These are phyloP conservation scores for Dacryopinax primogenitus DNA, from an alignment of 768 basidiomycete genomes.

Conservation along the genomic window DNA sequence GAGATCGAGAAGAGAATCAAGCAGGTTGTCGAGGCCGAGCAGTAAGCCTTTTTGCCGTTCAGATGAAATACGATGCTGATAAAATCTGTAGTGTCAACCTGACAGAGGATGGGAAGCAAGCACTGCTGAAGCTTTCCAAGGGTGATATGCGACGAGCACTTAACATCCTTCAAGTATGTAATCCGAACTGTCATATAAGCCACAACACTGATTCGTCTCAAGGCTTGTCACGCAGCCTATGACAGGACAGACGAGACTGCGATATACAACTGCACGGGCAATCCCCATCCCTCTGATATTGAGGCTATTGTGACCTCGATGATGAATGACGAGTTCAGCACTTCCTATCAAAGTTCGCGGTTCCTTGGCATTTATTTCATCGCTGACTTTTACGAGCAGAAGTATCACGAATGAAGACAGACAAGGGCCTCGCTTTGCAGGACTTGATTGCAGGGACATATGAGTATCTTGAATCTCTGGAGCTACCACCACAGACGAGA, in stretches of 20 bases:
- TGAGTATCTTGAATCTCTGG: slow-evolving; percentile 77
- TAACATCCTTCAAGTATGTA: slow-evolving; percentile 66
- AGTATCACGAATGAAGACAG: slow-evolving; percentile 74
- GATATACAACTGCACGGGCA: slow-evolving; percentile 93
- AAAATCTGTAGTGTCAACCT: slow-evolving; percentile 55
- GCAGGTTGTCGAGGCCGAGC: slow-evolving; percentile 69
- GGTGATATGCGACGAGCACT: slow-evolving; percentile 97
- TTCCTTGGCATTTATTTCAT: neutral
- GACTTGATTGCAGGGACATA: slow-evolving; percentile 86
- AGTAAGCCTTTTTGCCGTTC: slow-evolving; percentile 37
- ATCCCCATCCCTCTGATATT: slow-evolving; percentile 89
- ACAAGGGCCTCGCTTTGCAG: slow-evolving; percentile 87
- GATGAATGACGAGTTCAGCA: slow-evolving; percentile 92
- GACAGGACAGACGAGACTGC: slow-evolving; percentile 77
- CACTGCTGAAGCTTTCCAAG: slow-evolving; percentile 83
- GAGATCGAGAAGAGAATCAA: slow-evolving; percentile 78
- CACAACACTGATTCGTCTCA: neutral
- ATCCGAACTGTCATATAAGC: neutral
- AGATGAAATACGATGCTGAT: slow-evolving; percentile 8
- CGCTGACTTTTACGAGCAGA: slow-evolving; percentile 36
- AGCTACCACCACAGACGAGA: slow-evolving; percentile 72
- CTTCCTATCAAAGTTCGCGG: slow-evolving; percentile 60
- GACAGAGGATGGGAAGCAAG: slow-evolving; percentile 72
- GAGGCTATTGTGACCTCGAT: slow-evolving; percentile 87
- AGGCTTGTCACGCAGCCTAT: slow-evolving; percentile 94